Evolutionary conservation across 768 basidiomycete species (phyloP).

Genomic region (Boletus rubroflammeus): DNA sequence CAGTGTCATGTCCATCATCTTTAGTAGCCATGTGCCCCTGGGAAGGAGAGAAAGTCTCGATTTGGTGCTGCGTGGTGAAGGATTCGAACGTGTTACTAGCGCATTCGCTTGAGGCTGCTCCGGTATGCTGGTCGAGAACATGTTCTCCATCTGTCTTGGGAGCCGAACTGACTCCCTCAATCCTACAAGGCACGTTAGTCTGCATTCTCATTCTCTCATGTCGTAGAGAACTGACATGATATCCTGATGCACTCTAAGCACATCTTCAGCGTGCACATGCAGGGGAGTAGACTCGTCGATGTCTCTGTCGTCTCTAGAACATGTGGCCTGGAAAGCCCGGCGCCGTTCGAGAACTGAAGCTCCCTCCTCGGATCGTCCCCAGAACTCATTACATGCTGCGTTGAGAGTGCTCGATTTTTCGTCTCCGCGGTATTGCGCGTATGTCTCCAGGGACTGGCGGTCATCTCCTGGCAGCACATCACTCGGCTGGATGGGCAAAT

Average conservation of each 20-base stretch:
- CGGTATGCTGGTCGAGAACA: background rate
- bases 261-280: background rate
- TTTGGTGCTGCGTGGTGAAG: background rate
- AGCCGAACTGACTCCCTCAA: background rate
- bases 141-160: background rate
- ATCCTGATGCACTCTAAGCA: background rate
- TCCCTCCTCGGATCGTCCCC: background rate
- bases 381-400: background rate
- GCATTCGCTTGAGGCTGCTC: background rate
- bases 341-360: background rate
- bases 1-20: background rate
- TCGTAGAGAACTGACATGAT: background rate
- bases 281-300: background rate
- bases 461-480: background rate
- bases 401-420: background rate
- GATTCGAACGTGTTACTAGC: background rate
- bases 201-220: background rate
- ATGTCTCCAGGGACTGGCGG: background rate
- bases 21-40: background rate
- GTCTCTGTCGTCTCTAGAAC: background rate
- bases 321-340: background rate
- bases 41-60: background rate
- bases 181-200: background rate
- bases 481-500: background rate
- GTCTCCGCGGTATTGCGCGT: background rate